Percentiles rank a stretch among this genome's conserved stretches.
Conservation (phyloP, 2,329 filamentous ascomycete genomes). For the Ampelomyces quisqualis region DNA sequence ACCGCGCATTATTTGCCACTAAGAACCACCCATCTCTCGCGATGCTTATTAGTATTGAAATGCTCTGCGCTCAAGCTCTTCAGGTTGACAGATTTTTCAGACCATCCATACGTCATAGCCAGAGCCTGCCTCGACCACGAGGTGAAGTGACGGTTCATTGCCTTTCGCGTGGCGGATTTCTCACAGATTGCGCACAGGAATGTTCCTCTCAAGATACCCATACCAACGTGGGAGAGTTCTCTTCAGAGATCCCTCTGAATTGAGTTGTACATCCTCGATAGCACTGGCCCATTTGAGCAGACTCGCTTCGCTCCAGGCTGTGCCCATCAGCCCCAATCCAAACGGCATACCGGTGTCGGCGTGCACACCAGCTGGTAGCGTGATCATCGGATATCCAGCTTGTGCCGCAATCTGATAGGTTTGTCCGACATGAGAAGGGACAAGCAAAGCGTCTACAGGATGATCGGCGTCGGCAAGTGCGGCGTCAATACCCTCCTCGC, state of each 20-base stretch:
- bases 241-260: conserved; percentile 15
- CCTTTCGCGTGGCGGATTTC: too few relatives aligned
- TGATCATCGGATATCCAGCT: conserved; percentile 73
- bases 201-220: conserved; percentile 43
- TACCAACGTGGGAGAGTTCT: conserved; percentile 42
- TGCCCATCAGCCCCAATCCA: conserved; percentile 54
- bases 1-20: too few relatives aligned
- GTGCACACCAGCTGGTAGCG: conserved; percentile 63
- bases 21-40: too few relatives aligned
- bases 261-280: conserved; percentile 45
- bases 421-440: conserved; percentile 68
- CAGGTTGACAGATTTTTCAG: too few relatives aligned
- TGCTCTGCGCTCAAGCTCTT: too few relatives aligned
- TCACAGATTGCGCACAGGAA: conserved; percentile 36
- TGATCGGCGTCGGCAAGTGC: conserved; percentile 55
- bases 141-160: too few relatives aligned
- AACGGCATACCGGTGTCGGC: conserved; percentile 49
- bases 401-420: conserved; percentile 70
- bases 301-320: conserved; percentile 60
- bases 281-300: conserved; percentile 61
- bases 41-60: too few relatives aligned
- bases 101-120: not conserved
- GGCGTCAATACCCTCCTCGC: conserved; percentile 68
- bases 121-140: too few relatives aligned
- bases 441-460: conserved; percentile 62